Percentiles rank a stretch among this genome's conserved stretches.
Conservation (phyloP, 352 stramenopile species). For the Phytopythium helicoides region DNA sequence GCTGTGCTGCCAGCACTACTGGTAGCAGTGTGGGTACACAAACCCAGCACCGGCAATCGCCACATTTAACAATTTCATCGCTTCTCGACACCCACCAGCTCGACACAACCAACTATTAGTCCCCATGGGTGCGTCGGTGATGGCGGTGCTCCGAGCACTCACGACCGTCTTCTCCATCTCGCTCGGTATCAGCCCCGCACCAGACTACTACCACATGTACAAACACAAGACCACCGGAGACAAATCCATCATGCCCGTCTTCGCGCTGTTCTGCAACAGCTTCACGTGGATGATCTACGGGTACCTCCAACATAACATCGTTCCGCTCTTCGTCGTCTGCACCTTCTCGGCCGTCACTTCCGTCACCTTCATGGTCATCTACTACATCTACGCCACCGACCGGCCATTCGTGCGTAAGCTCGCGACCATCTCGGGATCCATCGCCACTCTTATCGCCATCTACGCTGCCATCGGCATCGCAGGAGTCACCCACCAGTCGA, state of each 20-base stretch:
- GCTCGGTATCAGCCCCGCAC: constrained; percentile 27
- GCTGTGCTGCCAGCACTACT: no score
- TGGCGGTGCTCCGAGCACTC: constrained; percentile 21
- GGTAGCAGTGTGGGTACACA: no score
- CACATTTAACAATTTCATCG: not conserved
- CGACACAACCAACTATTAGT: no score
- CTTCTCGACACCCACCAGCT: constrained; percentile 6
- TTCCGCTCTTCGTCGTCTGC: constrained; percentile 27
- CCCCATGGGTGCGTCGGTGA: not conserved
- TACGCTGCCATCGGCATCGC: constrained; percentile 23
- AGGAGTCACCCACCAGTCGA: constrained; percentile 24
- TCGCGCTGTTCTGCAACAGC: constrained; percentile 27
- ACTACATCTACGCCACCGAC: constrained; percentile 23
- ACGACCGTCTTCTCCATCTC: constrained; percentile 21
- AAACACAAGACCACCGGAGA: constrained; percentile 25
- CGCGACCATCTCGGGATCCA: constrained; percentile 10
- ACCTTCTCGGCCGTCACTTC: constrained; percentile 19
- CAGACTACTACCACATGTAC: constrained; percentile 29
- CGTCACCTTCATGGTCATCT: constrained; percentile 26
- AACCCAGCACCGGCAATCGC: no score
- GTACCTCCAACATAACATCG: constrained; percentile 27
- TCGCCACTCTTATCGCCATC: constrained; percentile 12
- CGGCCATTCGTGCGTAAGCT: constrained; percentile 16
- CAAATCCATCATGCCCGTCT: constrained; percentile 26
- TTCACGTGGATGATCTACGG: constrained; percentile 41